Conservation (phyloP, 2,329 filamentous ascomycete genomes). For the Fusarium sp. region DNA sequence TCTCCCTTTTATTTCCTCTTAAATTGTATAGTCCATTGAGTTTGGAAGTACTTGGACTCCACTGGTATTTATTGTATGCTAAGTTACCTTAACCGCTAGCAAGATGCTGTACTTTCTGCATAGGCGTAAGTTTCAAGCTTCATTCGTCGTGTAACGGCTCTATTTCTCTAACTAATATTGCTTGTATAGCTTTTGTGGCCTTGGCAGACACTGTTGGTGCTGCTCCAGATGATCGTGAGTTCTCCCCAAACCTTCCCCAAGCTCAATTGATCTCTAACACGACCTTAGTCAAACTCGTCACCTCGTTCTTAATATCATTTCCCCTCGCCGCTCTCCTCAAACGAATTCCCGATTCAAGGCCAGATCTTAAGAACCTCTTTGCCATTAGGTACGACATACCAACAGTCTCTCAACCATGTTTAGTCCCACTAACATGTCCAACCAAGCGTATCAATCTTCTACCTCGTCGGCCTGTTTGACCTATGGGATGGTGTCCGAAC, state of each 20-base stretch:
- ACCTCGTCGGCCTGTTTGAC: constrained; percentile 92
- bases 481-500: constrained; percentile 88
- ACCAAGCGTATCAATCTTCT: constrained; percentile 82
- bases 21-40: background rate
- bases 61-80: background rate
- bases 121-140: constrained; percentile 30
- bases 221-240: constrained; percentile 55
- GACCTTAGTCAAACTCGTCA: constrained; percentile 86
- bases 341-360: constrained; percentile 85
- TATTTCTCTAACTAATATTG: constrained; percentile 21
- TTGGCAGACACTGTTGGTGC: constrained; percentile 50
- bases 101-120: constrained; percentile 39
- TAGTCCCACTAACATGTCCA: constrained; percentile 5
- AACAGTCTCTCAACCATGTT: background rate
- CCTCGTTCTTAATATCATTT: constrained; percentile 91
- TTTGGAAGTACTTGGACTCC: constrained; percentile 1
- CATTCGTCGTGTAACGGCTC: background rate
- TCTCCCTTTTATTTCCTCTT: background rate
- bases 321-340: constrained; percentile 91
- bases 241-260: background rate
- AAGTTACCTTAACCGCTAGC: constrained; percentile 1
- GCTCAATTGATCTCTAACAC: constrained; percentile 26
- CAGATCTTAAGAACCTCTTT: constrained; percentile 88
- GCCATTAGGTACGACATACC: constrained; percentile 72
- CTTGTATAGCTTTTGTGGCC: constrained; percentile 50